Evolutionary conservation across 208 protist genomes (phyloP), one percentile per base, ranked within the genome.

Genomic region (Herpetomonas muscarum): DNA sequence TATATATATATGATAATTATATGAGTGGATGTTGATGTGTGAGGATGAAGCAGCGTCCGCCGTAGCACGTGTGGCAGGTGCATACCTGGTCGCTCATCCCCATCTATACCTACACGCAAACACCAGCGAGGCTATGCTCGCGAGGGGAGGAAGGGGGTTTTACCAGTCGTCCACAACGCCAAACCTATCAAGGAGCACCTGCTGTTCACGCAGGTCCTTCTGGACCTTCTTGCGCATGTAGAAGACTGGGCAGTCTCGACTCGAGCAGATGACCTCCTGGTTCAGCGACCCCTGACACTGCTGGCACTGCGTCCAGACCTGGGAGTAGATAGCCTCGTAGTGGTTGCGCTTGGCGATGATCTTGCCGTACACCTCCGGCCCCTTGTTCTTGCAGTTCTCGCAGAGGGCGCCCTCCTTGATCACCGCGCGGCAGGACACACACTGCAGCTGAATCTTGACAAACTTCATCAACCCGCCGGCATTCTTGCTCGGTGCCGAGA

Each of bases 301-400:
- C 79, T 99, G 99, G 79, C 99, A 99, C 79, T 99, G 96, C 30
- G 98, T 99, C 98, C 98, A 99, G 19, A 99, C 85, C 48, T 90
- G 74, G 3, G 89, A 75, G 67, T 98, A 99, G 57, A 97, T 87
- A 9, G 92, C 74, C 82, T 99, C 98, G 53, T 97, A 96, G 49
- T 92, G 81, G 26, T 92, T 91, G 9, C 97, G 73, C 61, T 95
- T 90, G 12, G 81, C 79, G 6, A 99, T 52, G 37, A 92, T 81
- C 21, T 86, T 78, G 46, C 93, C 82, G 69, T 98, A 99, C 49
- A 99, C 81, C 21, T 98, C 92, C 1, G 83, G 67, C 31, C 95
- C 94, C 31, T 83, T 85, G 21, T 67, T 59, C 30, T 72, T 52
- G 80, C 97, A 99, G 50, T 94, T 80, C 24, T 81, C 73, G 77